These are phyloP conservation scores for Neurospora africana DNA, from an alignment of 495 filamentous ascomycete species.

Conservation along the genomic window DNA sequence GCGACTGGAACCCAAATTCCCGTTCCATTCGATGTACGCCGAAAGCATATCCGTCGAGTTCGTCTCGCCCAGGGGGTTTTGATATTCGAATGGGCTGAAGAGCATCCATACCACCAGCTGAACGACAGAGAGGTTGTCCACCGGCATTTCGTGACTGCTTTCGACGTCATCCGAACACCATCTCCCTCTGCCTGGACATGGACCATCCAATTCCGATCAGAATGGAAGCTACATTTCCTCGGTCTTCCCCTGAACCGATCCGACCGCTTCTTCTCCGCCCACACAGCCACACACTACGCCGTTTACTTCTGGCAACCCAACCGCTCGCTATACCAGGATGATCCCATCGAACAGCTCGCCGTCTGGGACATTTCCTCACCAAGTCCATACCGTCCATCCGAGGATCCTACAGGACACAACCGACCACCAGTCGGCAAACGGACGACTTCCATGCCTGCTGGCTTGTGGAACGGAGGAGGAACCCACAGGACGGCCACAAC, in stretches of 20 bases:
- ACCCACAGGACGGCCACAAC: neutral
- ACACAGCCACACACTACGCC: constrained; percentile 52
- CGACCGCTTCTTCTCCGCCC: constrained; percentile 56
- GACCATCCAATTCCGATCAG: constrained; percentile 46
- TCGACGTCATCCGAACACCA: constrained; percentile 35
- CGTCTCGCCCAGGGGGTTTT: constrained; percentile 47
- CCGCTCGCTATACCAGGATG: constrained; percentile 47
- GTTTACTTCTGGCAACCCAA: constrained; percentile 60
- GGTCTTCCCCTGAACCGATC: constrained; percentile 48
- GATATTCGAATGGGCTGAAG: constrained; percentile 58
- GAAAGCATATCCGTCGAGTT: constrained; percentile 48
- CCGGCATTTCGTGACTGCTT: constrained; percentile 56
- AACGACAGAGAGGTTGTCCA: constrained; percentile 48
- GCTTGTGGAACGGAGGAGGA: constrained; percentile 16
- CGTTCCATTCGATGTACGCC: constrained; percentile 45
- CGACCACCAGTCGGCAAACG: constrained; percentile 18
- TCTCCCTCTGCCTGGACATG: constrained; percentile 24
- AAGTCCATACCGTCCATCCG: constrained; percentile 44
- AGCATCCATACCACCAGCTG: constrained; percentile 44
- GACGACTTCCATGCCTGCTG: constrained; percentile 9
- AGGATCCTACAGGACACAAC: constrained; percentile 38
- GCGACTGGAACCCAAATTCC: constrained; percentile 30
- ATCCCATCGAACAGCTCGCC: constrained; percentile 51
- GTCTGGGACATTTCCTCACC: constrained; percentile 56
- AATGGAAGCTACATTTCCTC: constrained; percentile 58